Evolutionary conservation across 2,329 filamentous ascomycete genomes (phyloP), one percentile per base, ranked within the genome.

Genomic region (Alternaria ethzedia): DNA sequence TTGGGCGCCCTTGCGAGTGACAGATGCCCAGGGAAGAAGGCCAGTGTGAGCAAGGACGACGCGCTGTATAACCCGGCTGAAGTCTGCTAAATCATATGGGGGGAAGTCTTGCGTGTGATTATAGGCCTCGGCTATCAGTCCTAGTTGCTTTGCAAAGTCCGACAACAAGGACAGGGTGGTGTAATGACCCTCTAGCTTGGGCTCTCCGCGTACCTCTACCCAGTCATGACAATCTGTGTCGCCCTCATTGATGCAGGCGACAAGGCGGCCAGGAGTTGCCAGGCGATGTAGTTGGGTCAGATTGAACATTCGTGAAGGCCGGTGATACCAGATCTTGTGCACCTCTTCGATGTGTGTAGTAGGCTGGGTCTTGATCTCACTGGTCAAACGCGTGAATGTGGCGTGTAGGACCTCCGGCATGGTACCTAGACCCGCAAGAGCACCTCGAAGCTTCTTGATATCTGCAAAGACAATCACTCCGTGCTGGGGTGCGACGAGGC

Each of bases 281-380:
- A 67, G 28, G 4, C 61, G 60, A 49, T 71, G 67, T 10, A 72
- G 36, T 36, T 71, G 67, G 10, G 68, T 67, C 1, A 66, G 26
- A n/a, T 70, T 71, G 64, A 72, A 72, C 64, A 67, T 65, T 10
- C 65, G 54, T 6, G 70, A 72, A 4, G 70, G 66, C 17, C 44
- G 47, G 50, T 70, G 70, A 12, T 68, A 64, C 44, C 13, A 64
- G 25, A 70, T 17, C 3, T 57, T 20, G 25, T 61, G 54, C 4
- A 25, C 41, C 36, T 69, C 65, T 6, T 55, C 28, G 12, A 63
- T 47, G 12, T 56, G 25, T 11, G 55, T 36, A 5, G 52, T 44
- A 25, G 44, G 15, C 20, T 49, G 12, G 17, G 4, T 3, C 6
- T 23, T 30, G 13, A 17, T 30, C 13, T 47, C 51, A 8, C 32